Percentiles rank a stretch among this genome's conserved stretches.
phyloP scores from a whole-genome alignment of 768 basidiomycete genomes.

The Lactarius trivialis region DNA sequence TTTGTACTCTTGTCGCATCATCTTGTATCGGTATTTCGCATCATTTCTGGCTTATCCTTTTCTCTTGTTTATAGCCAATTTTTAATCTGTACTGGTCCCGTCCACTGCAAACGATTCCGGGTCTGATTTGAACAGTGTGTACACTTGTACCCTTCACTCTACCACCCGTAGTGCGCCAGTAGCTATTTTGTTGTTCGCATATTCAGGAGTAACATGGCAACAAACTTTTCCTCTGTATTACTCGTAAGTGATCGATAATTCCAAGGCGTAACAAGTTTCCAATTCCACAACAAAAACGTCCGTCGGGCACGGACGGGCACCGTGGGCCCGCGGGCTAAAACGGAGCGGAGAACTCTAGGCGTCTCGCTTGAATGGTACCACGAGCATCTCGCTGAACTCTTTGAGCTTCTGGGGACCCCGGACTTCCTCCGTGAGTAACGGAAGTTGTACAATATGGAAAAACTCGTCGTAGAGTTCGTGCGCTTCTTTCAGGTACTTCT shows the following conservation, averaged over 20 bases:
- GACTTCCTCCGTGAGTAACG: constrained; percentile 93
- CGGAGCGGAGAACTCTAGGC: background rate
- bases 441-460: constrained; percentile 94
- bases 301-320: background rate
- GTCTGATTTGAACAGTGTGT: background rate
- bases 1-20: constrained; percentile 11
- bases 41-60: background rate
- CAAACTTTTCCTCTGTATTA: background rate
- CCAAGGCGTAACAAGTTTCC: background rate
- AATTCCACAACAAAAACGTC: background rate
- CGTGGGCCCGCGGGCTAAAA: background rate
- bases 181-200: constrained; percentile 5
- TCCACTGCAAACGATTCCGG: background rate
- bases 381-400: constrained; percentile 89
- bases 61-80: constrained; percentile 12
- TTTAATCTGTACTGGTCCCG: constrained; percentile 1
- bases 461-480: constrained; percentile 97
- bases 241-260: background rate
- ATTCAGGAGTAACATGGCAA: background rate
- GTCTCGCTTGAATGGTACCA: constrained; percentile 64
- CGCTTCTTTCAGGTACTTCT: constrained; percentile 93
- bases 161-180: background rate
- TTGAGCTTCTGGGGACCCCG: constrained; percentile 90
- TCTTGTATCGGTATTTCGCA: constrained; percentile 16
- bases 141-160: background rate